Conservation (phyloP, 148 eudicot species). For the Camellia sinensis region DNA sequence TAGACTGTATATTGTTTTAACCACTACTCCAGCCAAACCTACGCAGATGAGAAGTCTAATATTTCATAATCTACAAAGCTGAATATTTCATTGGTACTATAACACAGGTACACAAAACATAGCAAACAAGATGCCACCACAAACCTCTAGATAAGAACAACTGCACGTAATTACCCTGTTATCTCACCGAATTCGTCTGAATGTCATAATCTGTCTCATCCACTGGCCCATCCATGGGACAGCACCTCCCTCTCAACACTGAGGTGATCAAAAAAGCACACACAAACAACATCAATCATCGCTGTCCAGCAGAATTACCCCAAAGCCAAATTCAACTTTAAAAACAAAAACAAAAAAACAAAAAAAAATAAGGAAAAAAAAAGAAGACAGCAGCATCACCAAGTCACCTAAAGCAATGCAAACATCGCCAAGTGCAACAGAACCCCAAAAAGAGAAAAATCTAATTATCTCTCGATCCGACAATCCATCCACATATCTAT, state of each 20-base stretch:
- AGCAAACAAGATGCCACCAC: background rate
- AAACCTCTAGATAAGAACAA: background rate
- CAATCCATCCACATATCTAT: background rate
- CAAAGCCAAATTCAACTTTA: background rate
- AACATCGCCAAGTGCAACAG: background rate
- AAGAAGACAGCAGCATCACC: background rate
- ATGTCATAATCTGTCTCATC: constrained; percentile 18
- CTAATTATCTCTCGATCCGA: background rate
- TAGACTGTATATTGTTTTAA: background rate
- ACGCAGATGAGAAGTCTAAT: background rate
- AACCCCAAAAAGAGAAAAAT: background rate
- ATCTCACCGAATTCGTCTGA: constrained; percentile 33
- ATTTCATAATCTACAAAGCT: background rate
- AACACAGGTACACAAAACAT: background rate
- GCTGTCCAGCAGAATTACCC: background rate
- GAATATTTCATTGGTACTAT: background rate
- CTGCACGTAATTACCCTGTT: constrained; percentile 18
- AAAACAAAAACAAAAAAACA: background rate
- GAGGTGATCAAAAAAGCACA: constrained; percentile 25
- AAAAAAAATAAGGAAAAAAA: no score
- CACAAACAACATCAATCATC: background rate
- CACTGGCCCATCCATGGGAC: constrained; percentile 24
- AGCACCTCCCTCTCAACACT: constrained; percentile 32
- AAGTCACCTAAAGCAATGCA: background rate
- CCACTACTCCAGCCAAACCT: background rate